Evolutionary conservation across 768 basidiomycete species (phyloP), one percentile per base, ranked within the genome.

Genomic region (Lyophyllum decastes): DNA sequence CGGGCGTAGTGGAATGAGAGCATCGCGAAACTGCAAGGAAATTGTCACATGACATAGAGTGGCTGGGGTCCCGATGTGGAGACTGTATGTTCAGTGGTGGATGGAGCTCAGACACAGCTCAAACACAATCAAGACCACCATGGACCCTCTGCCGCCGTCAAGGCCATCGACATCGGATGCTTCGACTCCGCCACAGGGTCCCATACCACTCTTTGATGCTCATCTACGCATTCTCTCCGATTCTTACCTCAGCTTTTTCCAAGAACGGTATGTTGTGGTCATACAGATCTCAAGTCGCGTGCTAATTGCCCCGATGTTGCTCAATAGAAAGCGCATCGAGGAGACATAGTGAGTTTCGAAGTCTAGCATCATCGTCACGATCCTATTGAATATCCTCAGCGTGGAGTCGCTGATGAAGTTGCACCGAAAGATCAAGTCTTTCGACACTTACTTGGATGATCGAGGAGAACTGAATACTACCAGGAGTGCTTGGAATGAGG

Each of bases 221-320:
- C 85, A 93, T 63, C 84, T 94, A 34, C 83, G 77, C 58, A 76
- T 84, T 62, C 70, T 92, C 61, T 81, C 81, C 41, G 89, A 94
- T 64, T 89, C 89, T 3, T 94, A 93, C 70, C 79, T 95, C 57
- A 76, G 68, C 56, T 95, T 95, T 77, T 94, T 95, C 73, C 84
- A 86, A 71, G 94, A 95, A 77, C 82, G 94, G 93, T 90, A 61
- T 60, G 78, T 50, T 52, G 25, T 56, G 46, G 54, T 51, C 19
- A 58, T 57, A n/a, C 49, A 48, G 45, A 33, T 57, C 27, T 17
- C 46, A 55, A 49, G 49, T 63, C 53, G 59, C 46, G 59, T 64
- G 34, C 48, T 63, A 59, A 58, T 58, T 43, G 53, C n/a, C 54
- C 56, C 58, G 53, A 68, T 68, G 52, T 62, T 63, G 51, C 62